Evolutionary conservation across 2,329 filamentous ascomycete species (phyloP).

Genomic region (Ceratocystis colombiana): DNA sequence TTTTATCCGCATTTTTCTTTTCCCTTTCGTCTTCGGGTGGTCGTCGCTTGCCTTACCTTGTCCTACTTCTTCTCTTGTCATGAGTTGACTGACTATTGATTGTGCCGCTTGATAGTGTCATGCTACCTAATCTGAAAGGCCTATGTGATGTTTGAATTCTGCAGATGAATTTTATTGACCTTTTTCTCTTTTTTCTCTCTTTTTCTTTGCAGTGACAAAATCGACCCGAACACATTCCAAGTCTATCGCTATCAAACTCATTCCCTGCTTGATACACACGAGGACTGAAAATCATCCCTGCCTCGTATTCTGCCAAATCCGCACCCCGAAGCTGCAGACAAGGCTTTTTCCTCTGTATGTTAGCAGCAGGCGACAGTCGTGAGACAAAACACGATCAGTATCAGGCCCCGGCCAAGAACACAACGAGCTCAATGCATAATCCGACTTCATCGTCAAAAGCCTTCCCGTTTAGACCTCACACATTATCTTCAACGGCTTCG

Average conservation of each 20-base stretch:
- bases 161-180: not conserved
- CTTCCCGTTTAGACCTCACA: slow-evolving; percentile 16
- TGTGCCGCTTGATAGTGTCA: not conserved
- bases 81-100: not conserved
- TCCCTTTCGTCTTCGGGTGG: not conserved
- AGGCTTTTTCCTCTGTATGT: slow-evolving; percentile 13
- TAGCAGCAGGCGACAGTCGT: not conserved
- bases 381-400: slow-evolving; percentile 7
- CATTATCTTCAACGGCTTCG: not conserved
- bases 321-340: not conserved
- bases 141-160: not conserved
- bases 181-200: not conserved
- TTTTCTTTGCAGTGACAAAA: not conserved
- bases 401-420: slow-evolving; percentile 12
- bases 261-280: not conserved
- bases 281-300: not conserved
- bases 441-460: slow-evolving; percentile 10
- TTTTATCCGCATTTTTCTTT: not conserved
- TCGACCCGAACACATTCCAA: not conserved
- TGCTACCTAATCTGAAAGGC: not conserved
- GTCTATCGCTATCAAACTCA: not conserved
- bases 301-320: not conserved
- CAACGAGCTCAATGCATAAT: slow-evolving; percentile 7
- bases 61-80: slow-evolving; percentile 4
- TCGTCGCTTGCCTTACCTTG: not conserved